A percentile compares a stretch with the other conserved stretches of the same genome.
These are phyloP conservation scores for Amanita fuliginea DNA, from an alignment of 768 basidiomycete species.

Conservation along the genomic window DNA sequence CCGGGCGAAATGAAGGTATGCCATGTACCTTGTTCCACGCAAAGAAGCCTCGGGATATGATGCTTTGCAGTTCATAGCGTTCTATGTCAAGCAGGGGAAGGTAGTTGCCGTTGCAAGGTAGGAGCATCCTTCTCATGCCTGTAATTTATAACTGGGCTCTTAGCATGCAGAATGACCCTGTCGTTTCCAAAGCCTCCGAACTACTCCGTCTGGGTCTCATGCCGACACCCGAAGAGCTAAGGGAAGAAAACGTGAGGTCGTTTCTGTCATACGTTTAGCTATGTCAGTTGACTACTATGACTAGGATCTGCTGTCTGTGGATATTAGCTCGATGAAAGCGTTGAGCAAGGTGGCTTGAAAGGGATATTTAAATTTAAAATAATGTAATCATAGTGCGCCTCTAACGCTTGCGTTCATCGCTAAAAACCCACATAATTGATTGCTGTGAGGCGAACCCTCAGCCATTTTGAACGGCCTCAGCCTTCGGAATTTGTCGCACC, in stretches of 20 bases:
- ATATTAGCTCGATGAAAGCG: conserved; percentile 25
- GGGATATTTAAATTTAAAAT: no score
- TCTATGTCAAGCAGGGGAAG: conserved; percentile 56
- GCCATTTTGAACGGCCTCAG: no score
- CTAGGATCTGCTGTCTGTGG: conserved; percentile 29
- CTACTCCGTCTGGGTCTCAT: conserved; percentile 69
- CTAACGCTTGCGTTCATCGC: no score
- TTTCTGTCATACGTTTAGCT: background rate
- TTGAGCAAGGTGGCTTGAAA: conserved; percentile 14
- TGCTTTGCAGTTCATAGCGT: conserved; percentile 57
- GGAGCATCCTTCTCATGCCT: background rate
- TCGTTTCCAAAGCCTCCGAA: conserved; percentile 70
- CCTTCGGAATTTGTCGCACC: no score
- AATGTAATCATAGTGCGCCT: no score
- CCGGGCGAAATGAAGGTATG: conserved; percentile 65
- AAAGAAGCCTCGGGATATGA: background rate
- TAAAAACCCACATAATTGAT: no score
- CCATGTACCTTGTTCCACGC: background rate
- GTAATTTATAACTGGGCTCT: background rate
- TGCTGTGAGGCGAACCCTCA: no score
- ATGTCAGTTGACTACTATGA: background rate
- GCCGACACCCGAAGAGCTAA: conserved; percentile 68
- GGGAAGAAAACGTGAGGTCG: conserved; percentile 52
- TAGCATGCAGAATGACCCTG: conserved; percentile 76
- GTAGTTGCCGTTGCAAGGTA: conserved; percentile 61